Conservation (phyloP, 306 rosid species). For the Vachellia pachyceras region DNA sequence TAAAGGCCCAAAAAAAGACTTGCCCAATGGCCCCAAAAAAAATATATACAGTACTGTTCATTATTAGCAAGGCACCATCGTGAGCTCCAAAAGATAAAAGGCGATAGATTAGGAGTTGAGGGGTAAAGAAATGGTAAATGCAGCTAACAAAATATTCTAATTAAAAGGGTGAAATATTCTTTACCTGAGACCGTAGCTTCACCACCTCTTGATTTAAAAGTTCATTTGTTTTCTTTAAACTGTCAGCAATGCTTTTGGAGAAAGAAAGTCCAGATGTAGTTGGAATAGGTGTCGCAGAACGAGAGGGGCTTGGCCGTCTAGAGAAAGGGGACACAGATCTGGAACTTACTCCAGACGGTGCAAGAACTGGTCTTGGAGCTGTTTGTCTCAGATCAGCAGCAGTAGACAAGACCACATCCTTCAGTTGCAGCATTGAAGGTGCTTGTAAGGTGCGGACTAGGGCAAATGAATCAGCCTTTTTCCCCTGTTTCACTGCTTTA, state of each 20-base stretch:
- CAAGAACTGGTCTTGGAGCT: conserved; percentile 79
- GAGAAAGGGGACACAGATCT: conserved; percentile 97
- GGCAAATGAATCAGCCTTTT: conserved; percentile 88
- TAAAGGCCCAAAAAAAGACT: neutral
- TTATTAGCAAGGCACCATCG: neutral
- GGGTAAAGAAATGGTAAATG: neutral
- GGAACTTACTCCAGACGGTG: conserved; percentile 79
- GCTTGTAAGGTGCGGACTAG: conserved; percentile 80
- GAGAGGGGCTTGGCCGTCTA: conserved; percentile 93
- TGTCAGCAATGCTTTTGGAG: conserved; percentile 80
- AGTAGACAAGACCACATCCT: conserved; percentile 84
- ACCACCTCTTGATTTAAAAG: conserved; percentile 89
- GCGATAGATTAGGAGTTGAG: neutral
- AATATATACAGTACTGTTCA: neutral
- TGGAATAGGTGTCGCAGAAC: conserved; percentile 97
- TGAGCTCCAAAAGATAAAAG: neutral
- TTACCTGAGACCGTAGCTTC: conserved; percentile 84
- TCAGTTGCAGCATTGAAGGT: conserved; percentile 87
- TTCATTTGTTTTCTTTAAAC: conserved; percentile 93
- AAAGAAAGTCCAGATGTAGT: conserved; percentile 93
- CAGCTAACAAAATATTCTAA: conserved; percentile 3
- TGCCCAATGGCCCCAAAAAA: neutral
- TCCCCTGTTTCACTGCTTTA: conserved; percentile 97
- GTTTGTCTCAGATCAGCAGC: conserved; percentile 81
- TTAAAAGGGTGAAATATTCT: conserved; percentile 29